Evolutionary conservation across 352 stramenopile species (phyloP), one percentile per base, ranked within the genome.

Genomic region (Saprolegnia diclina): DNA sequence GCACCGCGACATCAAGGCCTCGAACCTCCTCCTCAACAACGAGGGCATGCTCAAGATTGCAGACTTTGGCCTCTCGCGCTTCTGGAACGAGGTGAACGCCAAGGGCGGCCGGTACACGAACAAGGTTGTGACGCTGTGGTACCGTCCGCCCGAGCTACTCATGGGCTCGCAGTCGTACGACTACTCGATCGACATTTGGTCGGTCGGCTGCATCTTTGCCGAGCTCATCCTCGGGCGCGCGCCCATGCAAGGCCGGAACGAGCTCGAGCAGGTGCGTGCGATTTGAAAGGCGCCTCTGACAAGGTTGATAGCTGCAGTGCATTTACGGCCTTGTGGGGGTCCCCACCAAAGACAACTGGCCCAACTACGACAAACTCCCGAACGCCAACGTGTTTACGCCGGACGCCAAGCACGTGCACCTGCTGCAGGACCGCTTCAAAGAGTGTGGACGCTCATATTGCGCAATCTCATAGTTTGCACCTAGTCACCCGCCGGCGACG

Each of bases 51-150:
- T 94, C 18, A 94, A 94, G 65, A 82, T 94, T 45, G 85, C 77
- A 0, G 87, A 94, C 50, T 94, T 92, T 68, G 87, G 87, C 0
- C 76, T 94, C 22, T 92, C 85, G 24, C 78, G 87, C 13, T 92
- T 88, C 54, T 94, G 85, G 85, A 94, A 90, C 52, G 87, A 93
- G 66, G 83, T 91, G 5, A 90, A 90, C 37, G 85, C 85, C 29
- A 91, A 92, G 59, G 85, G 84, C 18, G 86, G 86, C 22, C 75
- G 82, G 21, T 94, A 94, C 63, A 98, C 92, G 21, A 97, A 98
- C 78, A 98, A 98, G 69, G 94, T 98, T 5, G 93, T 97, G 13
- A 98, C 94, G 29, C 75, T 96, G 21, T 98, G 94, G 94, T 98
- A 98, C 73, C 83, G 94, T 29, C 83, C 93, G 0, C 94, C 94